Conservation (phyloP, 352 stramenopile genomes). For the Phytophthora sp. region DNA sequence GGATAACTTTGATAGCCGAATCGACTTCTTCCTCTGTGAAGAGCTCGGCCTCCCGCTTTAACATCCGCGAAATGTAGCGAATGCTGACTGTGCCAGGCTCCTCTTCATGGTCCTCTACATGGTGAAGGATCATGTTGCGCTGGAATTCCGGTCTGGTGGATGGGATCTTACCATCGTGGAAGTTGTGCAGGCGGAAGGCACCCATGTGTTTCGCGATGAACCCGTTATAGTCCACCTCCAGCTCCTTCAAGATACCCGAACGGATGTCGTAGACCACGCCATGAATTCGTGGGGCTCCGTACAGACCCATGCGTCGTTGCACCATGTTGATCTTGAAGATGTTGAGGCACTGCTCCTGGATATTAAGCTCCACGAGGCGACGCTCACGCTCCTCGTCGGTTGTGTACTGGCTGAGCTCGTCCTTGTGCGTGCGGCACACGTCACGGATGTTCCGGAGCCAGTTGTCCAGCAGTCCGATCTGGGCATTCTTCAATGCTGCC, state of each 20-base stretch:
- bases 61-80: slow-evolving; percentile 59
- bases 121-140: slow-evolving; percentile 61
- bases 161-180: slow-evolving; percentile 59
- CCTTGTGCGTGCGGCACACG: slow-evolving; percentile 39
- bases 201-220: slow-evolving; percentile 54
- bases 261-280: slow-evolving; percentile 78
- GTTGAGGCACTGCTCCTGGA: slow-evolving; percentile 85
- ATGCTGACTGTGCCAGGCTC: slow-evolving; percentile 53
- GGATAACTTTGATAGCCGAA: slow-evolving; percentile 45
- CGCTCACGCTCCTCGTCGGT: slow-evolving; percentile 38
- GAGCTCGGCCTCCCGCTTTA: slow-evolving; percentile 63
- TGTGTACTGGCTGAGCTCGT: slow-evolving; percentile 26
- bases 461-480: slow-evolving; percentile 86
- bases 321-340: slow-evolving; percentile 89
- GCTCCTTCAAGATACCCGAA: slow-evolving; percentile 61
- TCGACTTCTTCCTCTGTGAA: slow-evolving; percentile 61
- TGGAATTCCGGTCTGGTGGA: slow-evolving; percentile 55
- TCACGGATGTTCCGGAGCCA: slow-evolving; percentile 93
- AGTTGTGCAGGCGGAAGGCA: slow-evolving; percentile 61
- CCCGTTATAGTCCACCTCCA: slow-evolving; percentile 63
- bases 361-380: slow-evolving; percentile 82
- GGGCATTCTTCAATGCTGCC: slow-evolving; percentile 77
- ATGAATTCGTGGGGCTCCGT: slow-evolving; percentile 74
- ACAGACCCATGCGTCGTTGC: slow-evolving; percentile 67
- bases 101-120: slow-evolving; percentile 67